Base-by-base conservation (phyloP, 331 rosid genomes). In the Prunus yedoensis region DNA sequence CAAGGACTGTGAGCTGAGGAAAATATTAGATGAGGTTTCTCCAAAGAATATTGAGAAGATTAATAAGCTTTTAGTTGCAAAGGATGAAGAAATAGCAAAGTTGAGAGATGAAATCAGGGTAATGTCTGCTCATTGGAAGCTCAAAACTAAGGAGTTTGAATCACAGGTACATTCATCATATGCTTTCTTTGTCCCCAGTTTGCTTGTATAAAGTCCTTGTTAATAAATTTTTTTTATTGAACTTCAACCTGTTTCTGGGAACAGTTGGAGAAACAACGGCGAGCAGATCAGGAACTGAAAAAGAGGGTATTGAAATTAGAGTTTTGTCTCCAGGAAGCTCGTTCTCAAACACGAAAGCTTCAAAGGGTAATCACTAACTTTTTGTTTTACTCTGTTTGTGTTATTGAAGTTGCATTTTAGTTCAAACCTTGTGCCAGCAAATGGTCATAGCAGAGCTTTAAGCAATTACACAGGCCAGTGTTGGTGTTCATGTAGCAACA, bases 261-360 rank as follows among this genome's bases (percentile, higher is more conserved):
- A 77, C 89, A 95, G 98, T 84, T 95, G 77, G 99, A 95, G 90
- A 95, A 91, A 87, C 99, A 92, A 71, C 81, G 97, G 18, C 89
- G 94, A 56, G 85, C 87, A 61, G 97, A 92, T 84, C 98, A 95
- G 70, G 99, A 95, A 78, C 86, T 92, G 71, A 95, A 91, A 83
- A 95, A 95, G 90, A 91, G 82, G 82, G 96, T 95, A 53, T 84
- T 95, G 87, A 95, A 89, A 84, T 75, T 95, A 84, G 97, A 95
- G 67, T 95, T 95, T 68, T 95, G 98, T 74, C 88, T 91, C 45
- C 97, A 95, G 85, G 98, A 95, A 88, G 87, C 97, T 60, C 96
- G 97, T 59, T 66, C 97, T 27, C 97, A 95, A 73, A 92, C 98
- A 5, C 81, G 99, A 72, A 95, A 92, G 82, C 97, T 95, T 78